These are phyloP conservation scores for Sonneratia alba DNA, from an alignment of 345 rosid species.

Conservation along the genomic window DNA sequence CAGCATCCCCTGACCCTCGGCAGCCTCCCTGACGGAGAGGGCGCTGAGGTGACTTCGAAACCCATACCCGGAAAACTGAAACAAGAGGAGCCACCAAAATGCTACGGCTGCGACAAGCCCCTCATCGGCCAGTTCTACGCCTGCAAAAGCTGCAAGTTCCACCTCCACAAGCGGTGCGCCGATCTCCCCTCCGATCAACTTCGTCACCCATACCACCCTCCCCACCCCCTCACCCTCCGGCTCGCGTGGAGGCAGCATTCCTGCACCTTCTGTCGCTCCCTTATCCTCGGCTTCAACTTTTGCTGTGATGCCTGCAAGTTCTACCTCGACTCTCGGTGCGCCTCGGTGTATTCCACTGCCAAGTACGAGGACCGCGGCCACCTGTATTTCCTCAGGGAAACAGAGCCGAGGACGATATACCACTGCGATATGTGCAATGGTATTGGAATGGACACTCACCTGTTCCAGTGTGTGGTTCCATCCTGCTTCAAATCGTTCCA, in stretches of 20 bases:
- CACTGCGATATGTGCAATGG: background rate
- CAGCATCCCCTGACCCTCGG: background rate
- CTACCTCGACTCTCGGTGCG: slow-evolving; percentile 3
- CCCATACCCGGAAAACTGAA: background rate
- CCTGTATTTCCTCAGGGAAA: slow-evolving; percentile 2
- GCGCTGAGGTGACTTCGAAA: background rate
- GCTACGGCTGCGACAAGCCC: slow-evolving; percentile 2
- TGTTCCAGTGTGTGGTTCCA: slow-evolving; percentile 4
- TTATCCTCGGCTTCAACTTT: slow-evolving; percentile 2
- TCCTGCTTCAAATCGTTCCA: slow-evolving; percentile 4
- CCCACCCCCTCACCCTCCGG: background rate
- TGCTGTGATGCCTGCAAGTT: slow-evolving; percentile 4
- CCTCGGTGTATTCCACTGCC: background rate
- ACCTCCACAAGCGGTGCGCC: slow-evolving; percentile 4
- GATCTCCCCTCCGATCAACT: background rate
- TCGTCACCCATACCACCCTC: slow-evolving; percentile 4
- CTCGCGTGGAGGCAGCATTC: background rate
- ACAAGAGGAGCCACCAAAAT: background rate
- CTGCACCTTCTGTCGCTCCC: slow-evolving; percentile 7
- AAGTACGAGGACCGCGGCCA: slow-evolving; percentile 3
- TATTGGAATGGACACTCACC: background rate
- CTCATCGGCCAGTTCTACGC: background rate
- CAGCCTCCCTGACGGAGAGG: background rate
- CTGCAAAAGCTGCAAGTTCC: slow-evolving; percentile 1
- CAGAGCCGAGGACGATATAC: background rate